Evolutionary conservation across 208 protist species (phyloP).

Genomic region (Crithidia brevicula): DNA sequence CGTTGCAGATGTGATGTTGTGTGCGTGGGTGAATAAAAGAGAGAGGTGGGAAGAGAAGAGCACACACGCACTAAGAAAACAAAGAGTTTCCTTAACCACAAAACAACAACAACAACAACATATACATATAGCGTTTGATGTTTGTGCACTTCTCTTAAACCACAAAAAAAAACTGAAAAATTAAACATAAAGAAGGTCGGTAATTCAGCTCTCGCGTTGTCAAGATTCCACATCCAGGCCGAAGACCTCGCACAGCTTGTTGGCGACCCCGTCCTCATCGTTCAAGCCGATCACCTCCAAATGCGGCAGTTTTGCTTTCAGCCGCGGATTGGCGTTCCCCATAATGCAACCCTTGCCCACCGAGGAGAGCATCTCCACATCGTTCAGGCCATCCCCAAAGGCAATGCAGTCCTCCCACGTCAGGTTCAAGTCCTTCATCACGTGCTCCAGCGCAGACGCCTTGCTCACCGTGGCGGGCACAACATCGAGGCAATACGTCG

Average conservation of each 20-base stretch:
- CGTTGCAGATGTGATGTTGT: too few species aligned
- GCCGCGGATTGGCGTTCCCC: constrained; percentile 54
- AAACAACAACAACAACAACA: too few species aligned
- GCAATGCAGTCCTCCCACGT: constrained; percentile 61
- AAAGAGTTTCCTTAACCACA: too few species aligned
- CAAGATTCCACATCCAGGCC: constrained; percentile 16
- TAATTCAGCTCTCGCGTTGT: too few species aligned
- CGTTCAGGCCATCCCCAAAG: constrained; percentile 80
- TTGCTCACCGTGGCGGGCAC: constrained; percentile 64
- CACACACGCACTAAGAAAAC: too few species aligned
- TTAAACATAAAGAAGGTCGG: not conserved
- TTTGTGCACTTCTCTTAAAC: too few species aligned
- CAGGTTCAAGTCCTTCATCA: constrained; percentile 52
- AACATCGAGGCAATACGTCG: constrained; percentile 63
- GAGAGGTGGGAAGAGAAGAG: too few species aligned
- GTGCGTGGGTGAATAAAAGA: too few species aligned
- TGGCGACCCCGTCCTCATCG: constrained; percentile 69
- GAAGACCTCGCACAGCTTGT: constrained; percentile 69
- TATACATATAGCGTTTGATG: too few species aligned
- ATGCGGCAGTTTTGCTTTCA: constrained; percentile 64
- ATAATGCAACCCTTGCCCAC: constrained; percentile 79
- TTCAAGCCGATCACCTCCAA: constrained; percentile 66
- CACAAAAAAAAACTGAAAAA: not conserved
- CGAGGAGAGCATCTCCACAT: constrained; percentile 58
- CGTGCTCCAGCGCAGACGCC: constrained; percentile 54